Base-by-base conservation (phyloP, 139 green algal species). In the Gonium pectorale region DNA sequence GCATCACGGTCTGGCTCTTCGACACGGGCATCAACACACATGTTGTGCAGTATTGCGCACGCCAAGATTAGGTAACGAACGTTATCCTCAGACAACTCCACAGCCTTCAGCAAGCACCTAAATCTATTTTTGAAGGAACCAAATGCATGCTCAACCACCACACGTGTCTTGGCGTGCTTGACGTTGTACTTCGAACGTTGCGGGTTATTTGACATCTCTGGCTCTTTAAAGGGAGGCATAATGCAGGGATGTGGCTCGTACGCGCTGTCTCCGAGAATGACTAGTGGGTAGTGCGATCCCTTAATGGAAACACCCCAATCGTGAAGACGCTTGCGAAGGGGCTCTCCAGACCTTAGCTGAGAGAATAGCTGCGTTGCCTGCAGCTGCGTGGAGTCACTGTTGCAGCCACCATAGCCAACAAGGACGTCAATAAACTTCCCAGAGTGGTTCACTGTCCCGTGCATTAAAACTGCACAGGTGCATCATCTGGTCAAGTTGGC, bases 391-490 rank as follows among this genome's bases (percentile, higher is more conserved):
- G 11, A 21, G 62, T 68, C 62, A 31, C 9, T 68, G 62, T 41
- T 68, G 21, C 62, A 31, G 5, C 62, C 62, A 41, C 62, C 41
- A 31, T 29, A 68, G 29, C 62, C 62, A 8, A 68, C 62, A 40
- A 68, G 62, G 7, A 68, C 62, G 62, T 68, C 62, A 40, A 68
- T 68, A 41, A 68, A 31, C 31, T 41, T 68, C 62, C 29, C 31
- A 5, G 19, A 43, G 62, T 68, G 9, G 62, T 68, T 31, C n/a
- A 68, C 31, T 7, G 41, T 21, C 6, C 11, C 62, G 31, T 68
- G n/a, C 62, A 68, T 68, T 4, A 68, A 31, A 17, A 68, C 62
- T 68, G 62, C 19, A 19, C n/a, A n/a, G n/a, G n/a, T n/a, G n/a
- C n/a, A n/a, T n/a, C n/a, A n/a, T n/a, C n/a, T n/a, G n/a, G n/a